These are phyloP conservation scores for Marchantia polymorpha DNA, from an alignment of 225 moss, liverwort and hornwort species.

Conservation along the genomic window DNA sequence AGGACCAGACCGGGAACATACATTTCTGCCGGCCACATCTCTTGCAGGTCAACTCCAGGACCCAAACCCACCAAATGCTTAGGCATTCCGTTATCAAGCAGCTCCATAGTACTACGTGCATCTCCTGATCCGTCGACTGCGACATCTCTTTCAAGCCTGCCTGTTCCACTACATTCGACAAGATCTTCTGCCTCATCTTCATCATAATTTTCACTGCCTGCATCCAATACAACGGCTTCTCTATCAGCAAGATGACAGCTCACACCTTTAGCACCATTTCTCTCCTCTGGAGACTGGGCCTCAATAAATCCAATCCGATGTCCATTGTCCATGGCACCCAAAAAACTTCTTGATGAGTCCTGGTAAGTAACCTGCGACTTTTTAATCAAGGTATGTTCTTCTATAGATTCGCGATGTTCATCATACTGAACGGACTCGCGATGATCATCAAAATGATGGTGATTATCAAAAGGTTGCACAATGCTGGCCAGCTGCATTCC, in stretches of 20 bases:
- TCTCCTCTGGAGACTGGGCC: conserved; percentile 3
- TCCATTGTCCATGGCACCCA: conserved; percentile 24
- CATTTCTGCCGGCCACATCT: conserved; percentile 83
- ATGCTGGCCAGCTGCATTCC: conserved; percentile 23
- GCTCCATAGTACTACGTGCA: conserved; percentile 32
- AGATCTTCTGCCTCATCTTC: conserved; percentile 43
- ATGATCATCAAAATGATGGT: conserved; percentile 13
- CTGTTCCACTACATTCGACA: conserved; percentile 38
- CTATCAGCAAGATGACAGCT: conserved; percentile 40
- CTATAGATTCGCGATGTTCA: conserved; percentile 20
- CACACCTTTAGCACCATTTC: conserved; percentile 17
- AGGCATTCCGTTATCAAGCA: conserved; percentile 63
- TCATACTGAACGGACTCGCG: conserved; percentile 12
- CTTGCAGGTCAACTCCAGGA: conserved; percentile 40
- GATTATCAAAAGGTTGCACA: background rate
- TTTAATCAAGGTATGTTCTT: conserved; percentile 19
- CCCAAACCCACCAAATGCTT: conserved; percentile 30
- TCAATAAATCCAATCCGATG: conserved; percentile 20
- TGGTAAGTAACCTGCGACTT: conserved; percentile 2
- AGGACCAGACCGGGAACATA: conserved; percentile 76
- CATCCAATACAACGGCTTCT: conserved; percentile 44
- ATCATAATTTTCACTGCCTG: conserved; percentile 49
- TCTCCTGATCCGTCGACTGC: conserved; percentile 26
- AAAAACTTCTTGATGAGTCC: conserved; percentile 21
- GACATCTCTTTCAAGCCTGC: conserved; percentile 9